Conservation (phyloP, 2,329 filamentous ascomycete genomes). For the Teratosphaeria zuluensis region DNA sequence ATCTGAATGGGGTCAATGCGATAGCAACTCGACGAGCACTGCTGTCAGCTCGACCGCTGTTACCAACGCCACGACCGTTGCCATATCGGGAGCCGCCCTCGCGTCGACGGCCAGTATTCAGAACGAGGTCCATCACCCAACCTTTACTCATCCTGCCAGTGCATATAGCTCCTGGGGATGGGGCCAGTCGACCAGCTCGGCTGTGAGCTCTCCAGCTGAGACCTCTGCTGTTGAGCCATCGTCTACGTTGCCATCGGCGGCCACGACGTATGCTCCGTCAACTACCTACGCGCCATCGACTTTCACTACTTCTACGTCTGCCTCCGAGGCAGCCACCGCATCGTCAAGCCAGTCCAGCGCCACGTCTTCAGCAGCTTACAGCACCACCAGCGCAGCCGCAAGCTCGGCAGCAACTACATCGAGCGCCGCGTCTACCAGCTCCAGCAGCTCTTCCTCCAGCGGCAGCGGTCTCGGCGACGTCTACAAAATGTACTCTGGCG, state of each 20-base stretch:
- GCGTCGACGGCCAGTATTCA: too few species aligned
- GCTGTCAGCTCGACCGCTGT: not conserved
- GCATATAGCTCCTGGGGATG: not conserved
- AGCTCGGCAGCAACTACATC: not conserved
- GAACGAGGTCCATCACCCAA: too few species aligned
- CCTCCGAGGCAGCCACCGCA: not conserved
- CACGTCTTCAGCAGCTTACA: not conserved
- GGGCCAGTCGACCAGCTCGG: not conserved
- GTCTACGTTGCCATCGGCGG: not conserved
- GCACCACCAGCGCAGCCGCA: not conserved
- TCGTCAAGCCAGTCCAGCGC: not conserved
- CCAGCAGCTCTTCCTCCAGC: constrained; percentile 1
- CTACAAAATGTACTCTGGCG: constrained; percentile 8
- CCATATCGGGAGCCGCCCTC: too few species aligned
- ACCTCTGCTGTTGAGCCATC: not conserved
- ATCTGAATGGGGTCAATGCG: constrained; percentile 14
- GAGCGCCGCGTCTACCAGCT: not conserved
- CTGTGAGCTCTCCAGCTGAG: not conserved
- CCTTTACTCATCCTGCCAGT: too few species aligned
- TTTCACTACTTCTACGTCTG: not conserved
- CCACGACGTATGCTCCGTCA: not conserved
- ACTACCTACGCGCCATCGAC: not conserved
- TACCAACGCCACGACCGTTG: too few species aligned
- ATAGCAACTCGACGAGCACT: constrained; percentile 2
- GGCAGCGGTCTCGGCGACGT: constrained; percentile 2